Base-by-base conservation (phyloP, 306 rosid species). In the Acacia acuminata region DNA sequence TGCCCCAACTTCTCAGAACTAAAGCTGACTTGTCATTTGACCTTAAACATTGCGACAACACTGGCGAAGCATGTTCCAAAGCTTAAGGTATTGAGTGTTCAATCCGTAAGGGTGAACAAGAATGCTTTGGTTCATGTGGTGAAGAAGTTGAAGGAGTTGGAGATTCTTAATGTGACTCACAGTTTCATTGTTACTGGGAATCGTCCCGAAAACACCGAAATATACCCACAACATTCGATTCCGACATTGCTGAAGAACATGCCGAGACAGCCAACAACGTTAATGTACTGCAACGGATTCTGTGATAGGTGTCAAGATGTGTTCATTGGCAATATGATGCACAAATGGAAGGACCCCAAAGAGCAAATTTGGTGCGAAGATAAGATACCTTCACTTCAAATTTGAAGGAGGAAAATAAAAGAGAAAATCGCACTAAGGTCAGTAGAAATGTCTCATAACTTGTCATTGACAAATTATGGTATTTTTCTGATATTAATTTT, bases 61-160 rank as follows among this genome's bases (percentile, higher is more conserved):
- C 43, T 87, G 24, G 27, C 24, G n/a, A 12, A 42, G 0, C 17
- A 53, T 47, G 27, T 63, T 7, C 85, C 84, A 10, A 61, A 73
- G 1, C 79, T 90, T 0, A 86, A 71, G 78, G 10, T 5, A 42
- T 73, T 82, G 61, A 88, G 84, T 43, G 47, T 84, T 42, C 68
- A 77, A 25, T 43, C 4, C 42, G 3, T 65, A 3, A 3, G 25
- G 22, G 73, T 83, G n/a, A 63, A 55, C 81, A 10, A 19, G 77
- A 76, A 51, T 13, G 92, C 76, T 67, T 56, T 87, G 66, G 4
- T 5, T 2, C 2, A 4, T 22, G 11, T 83, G 3, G 32, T 89
- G 15, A 25, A 32, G 5, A 4, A 10, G 30, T 10, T 83, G 80
- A 10, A 80, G 24, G 20, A 51, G 8, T 71, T 87, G 73, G 76